phyloP scores from a whole-genome alignment of 2,329 filamentous ascomycete species.

The Lachnum nothofagi region DNA sequence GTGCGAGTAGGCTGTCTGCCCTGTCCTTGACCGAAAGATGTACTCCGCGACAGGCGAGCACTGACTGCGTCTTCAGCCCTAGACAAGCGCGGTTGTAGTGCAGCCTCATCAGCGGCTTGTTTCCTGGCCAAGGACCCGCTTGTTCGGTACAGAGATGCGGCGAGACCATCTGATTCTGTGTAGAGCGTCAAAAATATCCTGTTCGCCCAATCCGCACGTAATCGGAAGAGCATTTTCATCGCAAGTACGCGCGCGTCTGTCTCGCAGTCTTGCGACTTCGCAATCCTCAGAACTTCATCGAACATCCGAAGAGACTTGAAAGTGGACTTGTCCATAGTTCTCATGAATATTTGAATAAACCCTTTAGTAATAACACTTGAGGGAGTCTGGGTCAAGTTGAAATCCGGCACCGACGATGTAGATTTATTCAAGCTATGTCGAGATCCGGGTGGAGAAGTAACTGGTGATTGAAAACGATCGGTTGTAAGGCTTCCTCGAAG shows the following conservation, averaged over 20 bases:
- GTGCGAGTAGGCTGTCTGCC: conserved; percentile 35
- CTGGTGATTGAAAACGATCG: conserved; percentile 42
- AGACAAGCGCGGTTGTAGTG: conserved; percentile 33
- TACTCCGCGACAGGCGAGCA: conserved; percentile 30
- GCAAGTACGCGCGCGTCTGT: conserved; percentile 66
- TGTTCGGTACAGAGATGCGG: conserved; percentile 64
- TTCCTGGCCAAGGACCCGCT: conserved; percentile 44
- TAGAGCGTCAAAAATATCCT: conserved; percentile 66
- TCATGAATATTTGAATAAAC: conserved; percentile 71
- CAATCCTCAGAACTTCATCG: conserved; percentile 59
- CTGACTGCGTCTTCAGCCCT: conserved; percentile 34
- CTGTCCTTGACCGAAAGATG: conserved; percentile 28
- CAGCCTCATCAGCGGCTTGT: conserved; percentile 38
- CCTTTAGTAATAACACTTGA: conserved; percentile 68
- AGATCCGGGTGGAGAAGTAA: conserved; percentile 29
- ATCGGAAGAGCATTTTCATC: conserved; percentile 73
- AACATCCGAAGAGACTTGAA: conserved; percentile 61
- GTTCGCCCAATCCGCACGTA: conserved; percentile 77
- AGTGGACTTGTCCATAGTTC: conserved; percentile 61
- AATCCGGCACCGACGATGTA: conserved; percentile 10
- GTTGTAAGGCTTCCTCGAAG: conserved; percentile 47
- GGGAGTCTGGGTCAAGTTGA: conserved; percentile 41
- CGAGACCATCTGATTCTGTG: conserved; percentile 68
- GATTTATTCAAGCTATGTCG: conserved; percentile 21
- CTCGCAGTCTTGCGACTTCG: conserved; percentile 54